Evolutionary conservation across 2,329 filamentous ascomycete genomes (phyloP).

Genomic region (Biscogniauxia mediterranea): DNA sequence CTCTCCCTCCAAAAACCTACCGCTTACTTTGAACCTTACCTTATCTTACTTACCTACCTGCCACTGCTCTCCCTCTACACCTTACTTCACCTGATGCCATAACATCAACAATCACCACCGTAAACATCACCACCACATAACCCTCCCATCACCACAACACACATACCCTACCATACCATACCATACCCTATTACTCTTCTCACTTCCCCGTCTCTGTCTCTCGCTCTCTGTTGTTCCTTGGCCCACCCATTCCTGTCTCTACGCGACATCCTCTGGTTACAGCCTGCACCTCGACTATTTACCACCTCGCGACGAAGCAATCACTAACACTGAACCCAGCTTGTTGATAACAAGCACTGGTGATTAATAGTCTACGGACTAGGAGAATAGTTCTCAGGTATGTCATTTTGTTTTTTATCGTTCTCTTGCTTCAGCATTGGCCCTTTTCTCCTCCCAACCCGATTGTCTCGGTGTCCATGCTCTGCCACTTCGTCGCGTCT

Average conservation of each 20-base stretch:
- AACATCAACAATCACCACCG: background rate
- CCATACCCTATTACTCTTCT: background rate
- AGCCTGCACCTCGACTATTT: background rate
- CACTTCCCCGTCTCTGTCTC: background rate
- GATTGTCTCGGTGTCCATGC: background rate
- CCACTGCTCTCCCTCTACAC: no score
- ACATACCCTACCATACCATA: background rate
- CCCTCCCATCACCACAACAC: background rate
- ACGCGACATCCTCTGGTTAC: conserved; percentile 1
- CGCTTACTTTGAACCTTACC: background rate
- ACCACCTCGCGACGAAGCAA: conserved; percentile 2
- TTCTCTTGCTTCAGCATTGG: background rate
- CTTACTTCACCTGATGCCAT: background rate
- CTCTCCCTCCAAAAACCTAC: conserved; percentile 6
- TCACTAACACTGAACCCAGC: conserved; percentile 13
- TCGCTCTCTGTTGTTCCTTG: background rate
- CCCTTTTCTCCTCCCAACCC: background rate
- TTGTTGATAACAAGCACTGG: conserved; percentile 26
- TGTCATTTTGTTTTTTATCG: conserved; percentile 1
- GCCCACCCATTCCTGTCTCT: background rate
- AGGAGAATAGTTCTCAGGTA: conserved; percentile 15
- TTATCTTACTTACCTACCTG: no score
- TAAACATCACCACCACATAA: background rate
- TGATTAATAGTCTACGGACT: conserved; percentile 11
- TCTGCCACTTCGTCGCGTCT: background rate